Evolutionary conservation across 2,329 filamentous ascomycete species (phyloP).

Genomic region (Fusarium kyushuense): DNA sequence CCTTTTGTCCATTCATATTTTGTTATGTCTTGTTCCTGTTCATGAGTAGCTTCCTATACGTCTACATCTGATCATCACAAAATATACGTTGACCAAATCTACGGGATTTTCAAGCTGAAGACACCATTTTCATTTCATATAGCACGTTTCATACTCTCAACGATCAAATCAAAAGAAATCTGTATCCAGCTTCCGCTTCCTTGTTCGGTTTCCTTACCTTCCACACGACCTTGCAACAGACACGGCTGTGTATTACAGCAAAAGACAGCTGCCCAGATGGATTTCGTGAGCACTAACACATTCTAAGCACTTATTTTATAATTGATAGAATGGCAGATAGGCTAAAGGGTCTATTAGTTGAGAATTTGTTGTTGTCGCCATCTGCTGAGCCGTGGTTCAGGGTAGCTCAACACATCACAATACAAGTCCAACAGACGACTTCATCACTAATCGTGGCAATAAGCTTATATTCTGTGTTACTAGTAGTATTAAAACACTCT

Average conservation of each 20-base stretch:
- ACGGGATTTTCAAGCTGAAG: neutral
- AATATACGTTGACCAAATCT: neutral
- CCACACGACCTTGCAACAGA: too few species aligned
- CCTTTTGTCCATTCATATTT: neutral
- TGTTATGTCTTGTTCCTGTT: neutral
- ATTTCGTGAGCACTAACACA: accelerated
- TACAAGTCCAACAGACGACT: neutral
- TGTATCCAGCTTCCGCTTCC: neutral
- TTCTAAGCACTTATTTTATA: accelerated
- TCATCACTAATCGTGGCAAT: neutral
- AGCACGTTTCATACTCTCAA: neutral
- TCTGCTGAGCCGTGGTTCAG: neutral
- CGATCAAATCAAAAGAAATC: neutral
- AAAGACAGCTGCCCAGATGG: neutral
- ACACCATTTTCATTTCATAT: neutral
- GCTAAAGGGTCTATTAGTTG: neutral
- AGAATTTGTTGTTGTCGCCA: neutral
- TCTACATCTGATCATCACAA: neutral
- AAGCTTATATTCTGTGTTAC: neutral
- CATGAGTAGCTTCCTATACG: neutral
- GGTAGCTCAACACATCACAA: slow-evolving; percentile 1
- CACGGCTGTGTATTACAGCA: neutral
- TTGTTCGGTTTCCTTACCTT: too few species aligned
- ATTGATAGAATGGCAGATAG: too few species aligned
- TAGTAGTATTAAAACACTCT: neutral